Conservation (phyloP, 1,284 basidiomycete species). For the Ceratobasidium sp. region DNA sequence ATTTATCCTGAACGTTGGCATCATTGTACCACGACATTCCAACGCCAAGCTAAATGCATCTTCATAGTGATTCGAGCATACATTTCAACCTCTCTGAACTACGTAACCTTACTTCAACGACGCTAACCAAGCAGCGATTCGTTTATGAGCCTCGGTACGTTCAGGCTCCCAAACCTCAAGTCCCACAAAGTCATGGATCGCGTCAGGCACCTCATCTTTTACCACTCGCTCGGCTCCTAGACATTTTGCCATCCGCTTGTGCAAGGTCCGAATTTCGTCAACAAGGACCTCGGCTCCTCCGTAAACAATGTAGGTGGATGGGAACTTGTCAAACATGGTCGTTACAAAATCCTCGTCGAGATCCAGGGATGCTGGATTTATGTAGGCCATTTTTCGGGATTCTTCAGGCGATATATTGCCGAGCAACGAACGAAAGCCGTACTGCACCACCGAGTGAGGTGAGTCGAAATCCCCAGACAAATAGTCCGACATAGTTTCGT, state of each 20-base stretch:
- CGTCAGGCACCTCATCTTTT: constrained; percentile 58
- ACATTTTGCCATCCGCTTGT: constrained; percentile 51
- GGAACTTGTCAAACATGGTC: constrained; percentile 58
- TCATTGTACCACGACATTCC: too few species aligned
- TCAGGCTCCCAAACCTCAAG: constrained; percentile 64
- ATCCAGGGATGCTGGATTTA: constrained; percentile 61
- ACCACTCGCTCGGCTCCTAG: constrained; percentile 53
- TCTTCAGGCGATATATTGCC: constrained; percentile 51
- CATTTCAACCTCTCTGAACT: too few species aligned
- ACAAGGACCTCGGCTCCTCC: constrained; percentile 62
- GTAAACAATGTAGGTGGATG: constrained; percentile 60
- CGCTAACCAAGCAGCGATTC: constrained; percentile 26
- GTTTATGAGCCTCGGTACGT: constrained; percentile 47
- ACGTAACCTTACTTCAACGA: background rate
- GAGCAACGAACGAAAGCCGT: constrained; percentile 30
- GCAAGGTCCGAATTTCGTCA: constrained; percentile 57
- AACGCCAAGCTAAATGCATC: too few species aligned
- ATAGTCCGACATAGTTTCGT: constrained; percentile 44
- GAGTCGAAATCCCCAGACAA: constrained; percentile 49
- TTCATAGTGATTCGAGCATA: too few species aligned
- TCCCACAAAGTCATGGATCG: constrained; percentile 60
- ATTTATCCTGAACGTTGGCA: too few species aligned
- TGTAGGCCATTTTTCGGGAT: constrained; percentile 55
- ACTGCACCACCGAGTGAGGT: constrained; percentile 17
- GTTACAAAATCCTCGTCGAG: constrained; percentile 47